Evolutionary conservation across 306 rosid genomes (phyloP).

Genomic region (Hylodesmum podocarpum): DNA sequence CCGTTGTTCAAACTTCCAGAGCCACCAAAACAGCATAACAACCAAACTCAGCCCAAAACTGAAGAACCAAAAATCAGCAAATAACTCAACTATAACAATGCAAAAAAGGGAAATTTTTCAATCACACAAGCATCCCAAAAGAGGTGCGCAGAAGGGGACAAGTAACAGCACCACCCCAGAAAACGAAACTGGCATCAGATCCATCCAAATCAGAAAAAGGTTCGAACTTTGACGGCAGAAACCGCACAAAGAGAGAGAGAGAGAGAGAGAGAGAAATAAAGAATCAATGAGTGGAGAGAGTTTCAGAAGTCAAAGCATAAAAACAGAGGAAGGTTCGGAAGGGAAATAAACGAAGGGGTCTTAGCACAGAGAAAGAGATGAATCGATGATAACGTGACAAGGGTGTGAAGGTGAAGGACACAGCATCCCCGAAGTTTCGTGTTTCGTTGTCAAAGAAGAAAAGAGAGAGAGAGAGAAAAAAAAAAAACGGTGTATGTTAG

Average conservation of each 20-base stretch:
- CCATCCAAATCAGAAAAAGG: constrained; percentile 21
- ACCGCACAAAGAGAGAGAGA: neutral
- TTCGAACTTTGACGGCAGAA: neutral
- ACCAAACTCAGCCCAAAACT: constrained; percentile 15
- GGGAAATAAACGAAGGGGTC: neutral
- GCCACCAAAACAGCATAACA: constrained; percentile 45
- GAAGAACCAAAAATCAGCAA: neutral
- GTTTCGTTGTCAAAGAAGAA: constrained; percentile 43
- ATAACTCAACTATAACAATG: neutral
- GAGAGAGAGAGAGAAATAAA: neutral
- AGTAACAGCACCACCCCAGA: neutral
- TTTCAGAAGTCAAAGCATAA: constrained; percentile 18
- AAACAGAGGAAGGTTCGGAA: constrained; percentile 35
- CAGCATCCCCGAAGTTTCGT: constrained; percentile 47
- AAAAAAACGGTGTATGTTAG: neutral
- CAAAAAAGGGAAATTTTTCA: neutral
- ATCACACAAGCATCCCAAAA: neutral
- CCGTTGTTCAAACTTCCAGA: constrained; percentile 32
- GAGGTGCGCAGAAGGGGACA: neutral
- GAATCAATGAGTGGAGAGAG: neutral
- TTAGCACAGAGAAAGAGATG: neutral
- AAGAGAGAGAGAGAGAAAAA: constrained; percentile 17
- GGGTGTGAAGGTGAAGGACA: constrained; percentile 4
- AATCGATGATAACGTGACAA: neutral
- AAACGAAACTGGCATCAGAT: constrained; percentile 16